Evolutionary conservation across 306 rosid genomes (phyloP).

Genomic region (Prunus campanulata): DNA sequence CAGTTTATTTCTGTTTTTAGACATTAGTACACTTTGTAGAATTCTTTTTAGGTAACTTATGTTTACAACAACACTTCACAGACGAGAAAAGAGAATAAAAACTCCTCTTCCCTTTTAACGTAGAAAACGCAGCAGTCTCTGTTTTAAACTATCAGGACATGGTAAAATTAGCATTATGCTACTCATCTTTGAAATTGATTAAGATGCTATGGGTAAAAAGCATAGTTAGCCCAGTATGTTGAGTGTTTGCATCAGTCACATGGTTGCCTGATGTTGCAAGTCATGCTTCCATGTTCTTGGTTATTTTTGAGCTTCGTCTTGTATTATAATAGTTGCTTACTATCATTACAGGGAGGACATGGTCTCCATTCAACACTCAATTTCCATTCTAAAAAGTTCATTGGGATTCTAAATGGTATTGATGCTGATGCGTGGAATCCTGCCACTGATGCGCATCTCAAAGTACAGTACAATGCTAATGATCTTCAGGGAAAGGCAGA

Average conservation of each 20-base stretch:
- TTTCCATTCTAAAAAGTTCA: slow-evolving; percentile 74
- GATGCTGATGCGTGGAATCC: slow-evolving; percentile 96
- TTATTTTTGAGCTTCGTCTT: neutral
- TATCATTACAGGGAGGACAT: slow-evolving; percentile 67
- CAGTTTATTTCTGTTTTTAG: neutral
- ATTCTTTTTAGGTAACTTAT: neutral
- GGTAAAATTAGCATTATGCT: neutral
- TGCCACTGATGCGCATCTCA: slow-evolving; percentile 62
- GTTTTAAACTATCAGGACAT: neutral
- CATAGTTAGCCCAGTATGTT: neutral
- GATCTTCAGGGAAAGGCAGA: slow-evolving; percentile 83
- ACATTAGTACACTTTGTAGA: neutral
- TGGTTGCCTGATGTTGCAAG: neutral
- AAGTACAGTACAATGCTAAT: slow-evolving; percentile 73
- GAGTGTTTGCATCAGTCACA: neutral
- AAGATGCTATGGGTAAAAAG: neutral
- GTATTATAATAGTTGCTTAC: slow-evolving; percentile 18
- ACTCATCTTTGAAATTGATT: neutral
- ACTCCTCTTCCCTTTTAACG: neutral
- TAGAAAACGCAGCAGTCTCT: neutral
- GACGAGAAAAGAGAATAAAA: neutral
- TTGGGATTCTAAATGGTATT: slow-evolving; percentile 90
- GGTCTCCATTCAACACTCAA: slow-evolving; percentile 89
- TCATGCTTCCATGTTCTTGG: neutral
- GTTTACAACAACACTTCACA: neutral